Evolutionary conservation across 1,139 yeast species (phyloP).

Genomic region (Taiozyma sp.): DNA sequence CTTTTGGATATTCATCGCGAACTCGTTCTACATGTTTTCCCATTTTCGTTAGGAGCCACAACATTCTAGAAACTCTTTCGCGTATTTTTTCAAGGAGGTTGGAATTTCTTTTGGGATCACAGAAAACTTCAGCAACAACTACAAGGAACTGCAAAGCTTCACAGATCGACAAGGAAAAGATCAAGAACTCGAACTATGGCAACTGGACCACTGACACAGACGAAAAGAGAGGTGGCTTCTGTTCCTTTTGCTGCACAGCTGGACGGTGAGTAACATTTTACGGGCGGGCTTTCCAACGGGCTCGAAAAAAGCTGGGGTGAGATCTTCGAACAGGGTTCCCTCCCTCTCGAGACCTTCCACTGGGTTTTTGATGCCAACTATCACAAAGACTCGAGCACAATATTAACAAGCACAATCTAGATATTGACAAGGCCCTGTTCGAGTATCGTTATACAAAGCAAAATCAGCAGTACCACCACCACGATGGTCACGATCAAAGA

Average conservation of each 20-base stretch:
- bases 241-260: constrained; percentile 17
- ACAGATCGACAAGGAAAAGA: too few relatives aligned
- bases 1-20: too few relatives aligned
- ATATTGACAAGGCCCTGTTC: constrained; percentile 23
- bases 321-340: neutral
- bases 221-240: constrained; percentile 5
- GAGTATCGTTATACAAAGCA: constrained; percentile 23
- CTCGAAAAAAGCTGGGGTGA: neutral
- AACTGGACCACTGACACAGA: neutral
- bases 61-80: neutral
- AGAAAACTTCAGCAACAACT: too few relatives aligned
- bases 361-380: too few relatives aligned
- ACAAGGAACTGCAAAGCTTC: too few relatives aligned
- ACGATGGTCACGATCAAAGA: neutral
- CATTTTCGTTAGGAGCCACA: too few relatives aligned
- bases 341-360: neutral
- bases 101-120: neutral
- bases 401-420: constrained; percentile 6
- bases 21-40: too few relatives aligned
- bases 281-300: neutral
- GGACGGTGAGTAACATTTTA: constrained; percentile 14
- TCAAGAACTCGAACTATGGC: neutral
- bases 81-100: neutral
- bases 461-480: constrained; percentile 11
- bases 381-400: too few relatives aligned